Conservation (phyloP, 129 eudicot species). For the Scalesia atractyloides region DNA sequence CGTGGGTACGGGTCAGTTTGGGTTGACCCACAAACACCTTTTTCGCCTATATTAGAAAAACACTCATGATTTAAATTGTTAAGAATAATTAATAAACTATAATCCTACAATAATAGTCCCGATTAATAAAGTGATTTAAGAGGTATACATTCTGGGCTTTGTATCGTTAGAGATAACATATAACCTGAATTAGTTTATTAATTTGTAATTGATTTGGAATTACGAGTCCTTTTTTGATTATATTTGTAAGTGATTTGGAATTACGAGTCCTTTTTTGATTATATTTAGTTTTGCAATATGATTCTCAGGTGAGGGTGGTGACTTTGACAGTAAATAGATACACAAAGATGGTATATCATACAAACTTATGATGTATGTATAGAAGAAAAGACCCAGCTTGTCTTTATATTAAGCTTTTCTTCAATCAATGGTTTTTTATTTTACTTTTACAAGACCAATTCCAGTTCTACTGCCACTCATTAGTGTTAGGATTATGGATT, state of each 20-base stretch:
- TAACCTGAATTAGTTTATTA: neutral
- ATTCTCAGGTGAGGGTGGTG: slow-evolving; percentile 12
- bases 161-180: neutral
- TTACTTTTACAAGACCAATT: neutral
- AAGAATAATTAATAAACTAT: neutral
- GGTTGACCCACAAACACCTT: slow-evolving; percentile 33
- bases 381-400: neutral
- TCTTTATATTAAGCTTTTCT: too few relatives aligned
- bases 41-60: neutral
- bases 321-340: slow-evolving; percentile 6
- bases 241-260: neutral
- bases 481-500: too few relatives aligned
- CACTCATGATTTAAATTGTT: neutral
- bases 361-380: neutral
- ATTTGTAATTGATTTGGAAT: neutral
- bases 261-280: too few relatives aligned
- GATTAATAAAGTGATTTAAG: too few relatives aligned
- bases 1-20: slow-evolving; percentile 10
- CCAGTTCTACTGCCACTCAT: neutral
- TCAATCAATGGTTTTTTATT: neutral
- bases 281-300: neutral
- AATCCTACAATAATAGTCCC: neutral
- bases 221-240: too few relatives aligned
- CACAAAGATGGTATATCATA: slow-evolving; percentile 1
- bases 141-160: neutral